These are phyloP conservation scores for Pichia cabralensis DNA, from an alignment of 805 yeast genomes.

Conservation along the genomic window DNA sequence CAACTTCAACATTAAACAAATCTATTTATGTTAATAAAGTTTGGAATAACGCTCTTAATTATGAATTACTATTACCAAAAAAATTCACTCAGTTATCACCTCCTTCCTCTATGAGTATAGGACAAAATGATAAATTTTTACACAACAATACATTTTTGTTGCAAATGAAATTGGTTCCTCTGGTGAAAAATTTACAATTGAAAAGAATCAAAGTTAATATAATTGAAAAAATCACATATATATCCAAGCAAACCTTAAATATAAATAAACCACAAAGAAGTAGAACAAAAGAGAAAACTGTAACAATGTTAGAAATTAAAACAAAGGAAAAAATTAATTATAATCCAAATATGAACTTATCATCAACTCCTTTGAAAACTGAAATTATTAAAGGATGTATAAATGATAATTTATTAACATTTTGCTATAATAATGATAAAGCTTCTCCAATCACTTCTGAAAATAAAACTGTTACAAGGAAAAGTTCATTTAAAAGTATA, in stretches of 20 bases:
- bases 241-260: constrained; percentile 8
- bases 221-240: constrained; percentile 55
- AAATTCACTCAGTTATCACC: constrained; percentile 60
- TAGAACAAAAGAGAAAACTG: constrained; percentile 39
- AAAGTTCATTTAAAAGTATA: not conserved
- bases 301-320: constrained; percentile 54
- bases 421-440: constrained; percentile 35
- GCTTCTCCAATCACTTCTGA: not conserved
- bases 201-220: constrained; percentile 59
- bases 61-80: constrained; percentile 61
- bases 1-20: constrained; percentile 51
- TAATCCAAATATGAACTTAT: constrained; percentile 2
- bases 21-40: constrained; percentile 68
- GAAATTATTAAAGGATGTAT: constrained; percentile 48
- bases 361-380: constrained; percentile 33
- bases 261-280: constrained; percentile 15
- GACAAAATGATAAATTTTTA: constrained; percentile 4
- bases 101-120: constrained; percentile 3
- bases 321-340: constrained; percentile 35
- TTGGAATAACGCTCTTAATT: constrained; percentile 64
- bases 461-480: not conserved
- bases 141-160: constrained; percentile 29
- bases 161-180: constrained; percentile 56
- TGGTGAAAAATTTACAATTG: constrained; percentile 49
- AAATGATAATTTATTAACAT: constrained; percentile 51